Base-by-base conservation (phyloP, 2,329 filamentous ascomycete genomes). In the Byssothecium circinans region DNA sequence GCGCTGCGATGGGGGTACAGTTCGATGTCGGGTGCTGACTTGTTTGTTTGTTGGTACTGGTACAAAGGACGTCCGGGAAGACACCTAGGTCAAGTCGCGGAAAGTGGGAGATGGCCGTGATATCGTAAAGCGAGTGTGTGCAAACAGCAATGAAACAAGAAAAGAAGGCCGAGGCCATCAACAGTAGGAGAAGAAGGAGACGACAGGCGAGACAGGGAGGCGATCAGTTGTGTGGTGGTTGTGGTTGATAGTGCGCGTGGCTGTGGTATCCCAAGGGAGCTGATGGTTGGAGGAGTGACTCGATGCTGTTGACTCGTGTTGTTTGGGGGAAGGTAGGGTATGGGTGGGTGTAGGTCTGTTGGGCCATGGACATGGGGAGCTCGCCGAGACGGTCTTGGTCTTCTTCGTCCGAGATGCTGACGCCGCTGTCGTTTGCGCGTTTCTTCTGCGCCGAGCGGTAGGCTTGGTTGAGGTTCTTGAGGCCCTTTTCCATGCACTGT, bases 401-500 rank as follows among this genome's bases (percentile, higher is more conserved):
- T 62, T 78, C 75, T 70, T 72, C 68, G 65, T 79, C 76, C 64
- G 75, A 78, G 62, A 73, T 65, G 57, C 81, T 85, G 74, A 88
- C 81, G 65, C 83, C 85, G 74, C 83, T 87, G 74, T 89, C 86
- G 75, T 88, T 86, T 73, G 71, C 74, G 77, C 81, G 82, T 74
- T 84, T 85, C 61, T 85, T 85, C 49, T 81, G 78, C 48, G 81
- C 83, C 46, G 85, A 81, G 52, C 87, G 82, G 55, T 84, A 80
- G 43, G 84, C 82, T 59, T 84, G 83, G 67, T 87, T 85, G 48
- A 94, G 80, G 70, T 89, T 91, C 74, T 91, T 92, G 60, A 92
- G 76, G 29, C 89, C 89, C 64, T 87, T 88, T 68, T 87, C 85
- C 84, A 94, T 89, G 73, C 87, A 90, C 88, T 92, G 56, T 39